Percentiles rank a stretch among this genome's conserved stretches.
Conservation (phyloP, 257 asterid species). For the Pogostemon cablin region DNA sequence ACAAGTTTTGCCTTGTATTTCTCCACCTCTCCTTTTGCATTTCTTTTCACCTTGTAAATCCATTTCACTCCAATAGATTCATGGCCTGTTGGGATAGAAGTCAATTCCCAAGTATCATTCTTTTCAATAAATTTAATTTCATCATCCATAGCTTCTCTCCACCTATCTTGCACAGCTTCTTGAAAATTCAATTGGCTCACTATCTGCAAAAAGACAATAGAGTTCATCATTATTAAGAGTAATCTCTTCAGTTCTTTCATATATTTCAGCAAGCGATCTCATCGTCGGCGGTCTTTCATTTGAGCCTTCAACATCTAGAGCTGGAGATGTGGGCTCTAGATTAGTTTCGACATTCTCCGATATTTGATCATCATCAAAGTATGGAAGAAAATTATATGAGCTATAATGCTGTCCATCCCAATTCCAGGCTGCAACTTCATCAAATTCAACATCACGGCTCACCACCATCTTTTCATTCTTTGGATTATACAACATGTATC, state of each 20-base stretch:
- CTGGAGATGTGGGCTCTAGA: not conserved
- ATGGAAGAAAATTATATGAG: not conserved
- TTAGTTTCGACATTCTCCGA: not conserved
- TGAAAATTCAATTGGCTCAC: too few species aligned
- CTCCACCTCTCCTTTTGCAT: too few species aligned
- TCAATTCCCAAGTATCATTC: too few species aligned
- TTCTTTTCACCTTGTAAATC: too few species aligned
- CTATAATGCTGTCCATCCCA: not conserved
- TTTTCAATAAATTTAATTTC: too few species aligned
- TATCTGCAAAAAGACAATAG: too few species aligned
- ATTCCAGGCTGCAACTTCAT: not conserved
- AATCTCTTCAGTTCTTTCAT: not conserved
- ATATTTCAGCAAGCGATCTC: not conserved
- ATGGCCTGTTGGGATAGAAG: too few species aligned
- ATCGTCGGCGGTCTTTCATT: not conserved
- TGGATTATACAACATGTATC: not conserved
- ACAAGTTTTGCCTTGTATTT: too few species aligned
- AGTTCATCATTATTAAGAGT: too few species aligned
- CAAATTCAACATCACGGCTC: not conserved
- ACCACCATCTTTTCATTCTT: not conserved
- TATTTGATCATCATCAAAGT: not conserved
- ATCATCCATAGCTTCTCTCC: too few species aligned
- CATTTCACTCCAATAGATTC: too few species aligned
- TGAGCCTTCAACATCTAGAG: not conserved
- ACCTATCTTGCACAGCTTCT: too few species aligned